These are phyloP conservation scores for Diospyros lotus DNA, from an alignment of 148 eudicot species.

Conservation along the genomic window DNA sequence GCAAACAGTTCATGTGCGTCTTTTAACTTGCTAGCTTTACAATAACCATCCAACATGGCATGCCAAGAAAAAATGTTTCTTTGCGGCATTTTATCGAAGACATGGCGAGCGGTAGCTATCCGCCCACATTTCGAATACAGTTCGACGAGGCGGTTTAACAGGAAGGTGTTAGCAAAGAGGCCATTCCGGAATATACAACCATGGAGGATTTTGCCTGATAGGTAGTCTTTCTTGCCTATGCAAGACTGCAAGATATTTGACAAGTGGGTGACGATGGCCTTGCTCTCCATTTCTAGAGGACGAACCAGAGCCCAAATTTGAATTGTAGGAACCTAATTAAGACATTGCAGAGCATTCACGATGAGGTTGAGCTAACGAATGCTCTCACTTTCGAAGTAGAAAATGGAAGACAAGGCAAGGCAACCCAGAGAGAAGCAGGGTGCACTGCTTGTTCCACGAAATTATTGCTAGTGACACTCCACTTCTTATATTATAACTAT, in stretches of 20 bases:
- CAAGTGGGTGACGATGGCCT: slow-evolving; percentile 20
- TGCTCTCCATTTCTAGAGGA: slow-evolving; percentile 17
- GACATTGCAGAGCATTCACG: too few relatives aligned
- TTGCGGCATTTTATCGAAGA: slow-evolving; percentile 54
- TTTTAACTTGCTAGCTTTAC: slow-evolving; percentile 26
- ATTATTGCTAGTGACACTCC: too few relatives aligned
- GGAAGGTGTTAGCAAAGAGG: slow-evolving; percentile 36
- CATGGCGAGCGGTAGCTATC: slow-evolving; percentile 31
- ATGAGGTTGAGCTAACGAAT: too few relatives aligned
- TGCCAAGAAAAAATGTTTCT: slow-evolving; percentile 62
- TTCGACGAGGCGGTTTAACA: slow-evolving; percentile 61
- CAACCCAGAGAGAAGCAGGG: too few relatives aligned
- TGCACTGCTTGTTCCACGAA: too few relatives aligned
- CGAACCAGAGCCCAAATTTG: too few relatives aligned
- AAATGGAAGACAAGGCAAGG: too few relatives aligned
- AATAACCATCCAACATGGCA: slow-evolving; percentile 50
- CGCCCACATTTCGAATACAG: slow-evolving; percentile 56
- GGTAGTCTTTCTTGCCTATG: slow-evolving; percentile 48
- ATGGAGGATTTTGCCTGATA: slow-evolving; percentile 55
- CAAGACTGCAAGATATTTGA: slow-evolving; percentile 49
- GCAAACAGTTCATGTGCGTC: slow-evolving; percentile 47
- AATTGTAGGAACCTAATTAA: too few relatives aligned
- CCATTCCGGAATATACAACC: slow-evolving; percentile 48
- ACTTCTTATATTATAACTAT: too few relatives aligned
- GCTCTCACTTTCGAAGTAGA: too few relatives aligned